These are phyloP conservation scores for Dentipellis sp. DNA, from an alignment of 768 basidiomycete species.

Conservation along the genomic window DNA sequence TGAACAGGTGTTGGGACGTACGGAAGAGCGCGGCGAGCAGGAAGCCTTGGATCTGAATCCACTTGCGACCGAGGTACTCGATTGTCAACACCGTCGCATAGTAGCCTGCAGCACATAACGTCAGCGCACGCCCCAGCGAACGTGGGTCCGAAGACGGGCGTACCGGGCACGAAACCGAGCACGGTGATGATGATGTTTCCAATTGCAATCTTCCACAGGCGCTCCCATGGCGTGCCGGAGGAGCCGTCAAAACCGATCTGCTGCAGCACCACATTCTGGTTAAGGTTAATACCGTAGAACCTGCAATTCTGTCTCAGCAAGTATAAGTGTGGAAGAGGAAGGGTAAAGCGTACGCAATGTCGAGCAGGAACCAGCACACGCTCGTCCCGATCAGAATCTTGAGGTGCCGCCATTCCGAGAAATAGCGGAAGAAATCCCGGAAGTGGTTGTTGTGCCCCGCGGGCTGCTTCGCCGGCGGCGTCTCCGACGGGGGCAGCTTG, in stretches of 20 bases:
- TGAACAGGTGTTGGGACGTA: slow-evolving; percentile 20
- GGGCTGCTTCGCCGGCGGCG: not conserved
- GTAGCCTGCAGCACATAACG: slow-evolving; percentile 38
- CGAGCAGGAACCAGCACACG: slow-evolving; percentile 66
- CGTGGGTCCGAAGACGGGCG: slow-evolving; percentile 3
- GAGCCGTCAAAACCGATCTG: slow-evolving; percentile 61
- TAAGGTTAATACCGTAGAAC: slow-evolving; percentile 70
- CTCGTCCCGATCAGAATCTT: slow-evolving; percentile 63
- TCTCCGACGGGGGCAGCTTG: not conserved
- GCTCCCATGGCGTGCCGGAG: slow-evolving; percentile 48
- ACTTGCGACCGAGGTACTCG: slow-evolving; percentile 65
- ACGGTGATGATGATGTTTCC: slow-evolving; percentile 67
- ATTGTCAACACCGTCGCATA: slow-evolving; percentile 61
- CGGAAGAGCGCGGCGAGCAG: slow-evolving; percentile 58
- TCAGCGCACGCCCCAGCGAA: not conserved
- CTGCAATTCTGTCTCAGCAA: slow-evolving; percentile 20
- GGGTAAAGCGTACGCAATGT: slow-evolving; percentile 43
- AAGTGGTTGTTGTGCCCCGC: not conserved
- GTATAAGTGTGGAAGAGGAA: too few relatives aligned
- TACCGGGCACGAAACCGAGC: slow-evolving; percentile 70
- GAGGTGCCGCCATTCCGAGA: slow-evolving; percentile 62
- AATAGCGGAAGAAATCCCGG: slow-evolving; percentile 55
- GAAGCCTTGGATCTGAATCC: slow-evolving; percentile 73
- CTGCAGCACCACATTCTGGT: slow-evolving; percentile 70
- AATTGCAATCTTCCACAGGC: slow-evolving; percentile 56